Evolutionary conservation across 2,329 filamentous ascomycete genomes (phyloP).

Genomic region (Stylonectria norvegica): DNA sequence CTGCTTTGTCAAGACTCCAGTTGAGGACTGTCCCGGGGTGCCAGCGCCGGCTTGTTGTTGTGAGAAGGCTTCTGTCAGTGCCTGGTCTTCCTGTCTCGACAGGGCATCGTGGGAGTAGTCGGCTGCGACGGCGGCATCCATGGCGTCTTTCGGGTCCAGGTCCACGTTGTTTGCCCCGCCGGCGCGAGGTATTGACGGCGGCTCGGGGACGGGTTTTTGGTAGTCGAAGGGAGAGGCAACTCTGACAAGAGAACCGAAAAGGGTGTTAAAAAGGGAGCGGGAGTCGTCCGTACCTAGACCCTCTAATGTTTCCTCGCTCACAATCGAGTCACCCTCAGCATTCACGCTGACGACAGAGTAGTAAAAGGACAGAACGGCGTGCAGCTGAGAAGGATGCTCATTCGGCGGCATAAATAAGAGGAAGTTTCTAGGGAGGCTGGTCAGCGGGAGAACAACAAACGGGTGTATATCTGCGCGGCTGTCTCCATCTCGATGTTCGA

Average conservation of each 20-base stretch:
- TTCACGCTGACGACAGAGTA: constrained; percentile 84
- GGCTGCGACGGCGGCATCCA: constrained; percentile 18
- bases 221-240: constrained; percentile 52
- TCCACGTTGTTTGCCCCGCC: constrained; percentile 15
- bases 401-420: constrained; percentile 76
- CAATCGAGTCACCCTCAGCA: constrained; percentile 87
- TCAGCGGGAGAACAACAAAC: constrained; percentile 26
- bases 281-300: constrained; percentile 81
- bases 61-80: constrained; percentile 20
- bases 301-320: constrained; percentile 87
- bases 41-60: constrained; percentile 32
- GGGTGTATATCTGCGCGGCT: too few relatives aligned
- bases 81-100: constrained; percentile 23
- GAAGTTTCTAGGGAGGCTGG: constrained; percentile 65
- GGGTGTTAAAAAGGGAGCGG: constrained; percentile 59
- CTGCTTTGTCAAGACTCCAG: constrained; percentile 32
- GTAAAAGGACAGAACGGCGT: constrained; percentile 86
- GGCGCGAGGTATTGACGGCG: constrained; percentile 16
- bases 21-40: constrained; percentile 34
- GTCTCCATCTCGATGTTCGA: too few relatives aligned
- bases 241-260: constrained; percentile 73
- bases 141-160: constrained; percentile 10
- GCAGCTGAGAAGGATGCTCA: constrained; percentile 66
- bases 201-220: constrained; percentile 28
- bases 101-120: constrained; percentile 20